Evolutionary conservation across 148 eudicot genomes (phyloP), one percentile per base, ranked within the genome.

Genomic region (Camellia japonica): DNA sequence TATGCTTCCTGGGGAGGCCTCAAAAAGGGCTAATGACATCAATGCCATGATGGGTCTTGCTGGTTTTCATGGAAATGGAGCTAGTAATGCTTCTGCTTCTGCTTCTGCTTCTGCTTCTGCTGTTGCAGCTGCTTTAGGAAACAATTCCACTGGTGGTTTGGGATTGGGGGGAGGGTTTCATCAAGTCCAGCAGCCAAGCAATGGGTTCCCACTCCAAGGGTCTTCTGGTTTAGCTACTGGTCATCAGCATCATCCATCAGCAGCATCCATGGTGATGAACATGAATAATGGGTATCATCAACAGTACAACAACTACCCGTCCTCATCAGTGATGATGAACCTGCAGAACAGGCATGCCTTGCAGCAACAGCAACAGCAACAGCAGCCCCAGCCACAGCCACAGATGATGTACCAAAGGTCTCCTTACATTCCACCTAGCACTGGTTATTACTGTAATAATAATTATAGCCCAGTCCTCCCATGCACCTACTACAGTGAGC

Each of bases 391-490:
- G 49, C 89, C 89, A 23, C 85, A 85, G 60, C 90, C 93, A 7
- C 97, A 89, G 81, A 82, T 89, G 93, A 88, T 93, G 97, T 93
- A 93, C 68, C 91, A 91, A 42, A 86, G 89, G 81, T 84, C 97
- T 55, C 93, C 97, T 4, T 80, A 89, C 75, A 74, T 86, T 54
- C 90, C 90, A 43, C 84, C 94, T 14, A 82, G 65, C 51, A 93
- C 94, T 76, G 94, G 94, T 19, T 92, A 89, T 73, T 85, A 85
- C 80, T 86, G 85, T 83, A 87, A 84, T 81, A 90, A 91, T 79
- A 87, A 84, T 76, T 92, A 89, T 79, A 87, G 84, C 69, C 83
- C 82, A 23, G 72, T 76, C 76, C 97, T 76, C 76, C 97, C 92
- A 30, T 78, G 74, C 54, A 46, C 58, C 61, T 78, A 79, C 82